Evolutionary conservation across 257 asterid species (phyloP).

Genomic region (Ilex aquifolium): DNA sequence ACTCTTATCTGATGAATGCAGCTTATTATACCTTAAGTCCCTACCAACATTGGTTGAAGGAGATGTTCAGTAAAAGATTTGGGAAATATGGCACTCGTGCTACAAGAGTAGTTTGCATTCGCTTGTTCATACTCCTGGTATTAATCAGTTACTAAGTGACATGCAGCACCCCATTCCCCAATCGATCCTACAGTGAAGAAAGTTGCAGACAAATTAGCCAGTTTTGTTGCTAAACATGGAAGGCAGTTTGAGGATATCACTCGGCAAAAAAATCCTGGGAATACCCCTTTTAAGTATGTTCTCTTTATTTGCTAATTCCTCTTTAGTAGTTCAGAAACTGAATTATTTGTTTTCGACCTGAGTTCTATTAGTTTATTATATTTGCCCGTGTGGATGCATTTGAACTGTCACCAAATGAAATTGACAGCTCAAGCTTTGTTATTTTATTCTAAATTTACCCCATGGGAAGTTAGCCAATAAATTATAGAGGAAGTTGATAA

Average conservation of each 20-base stretch:
- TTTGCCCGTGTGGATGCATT: not conserved
- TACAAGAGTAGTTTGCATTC: constrained; percentile 78
- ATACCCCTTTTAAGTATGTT: constrained; percentile 83
- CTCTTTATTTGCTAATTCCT: constrained; percentile 7
- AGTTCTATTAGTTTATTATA: too few relatives aligned
- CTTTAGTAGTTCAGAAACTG: not conserved
- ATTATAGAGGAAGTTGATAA: too few relatives aligned
- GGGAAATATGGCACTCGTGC: constrained; percentile 78
- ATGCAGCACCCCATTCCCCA: constrained; percentile 91
- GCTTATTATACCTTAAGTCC: constrained; percentile 49
- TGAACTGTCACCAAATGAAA: not conserved
- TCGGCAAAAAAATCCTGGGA: constrained; percentile 91
- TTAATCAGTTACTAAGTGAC: constrained; percentile 92
- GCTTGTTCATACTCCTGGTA: constrained; percentile 82
- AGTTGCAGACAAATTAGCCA: constrained; percentile 87
- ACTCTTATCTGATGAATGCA: constrained; percentile 75
- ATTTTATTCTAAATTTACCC: not conserved
- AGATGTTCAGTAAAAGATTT: constrained; percentile 79
- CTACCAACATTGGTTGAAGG: constrained; percentile 69
- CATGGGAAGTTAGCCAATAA: not conserved
- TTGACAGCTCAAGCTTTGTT: not conserved
- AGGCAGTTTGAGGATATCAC: constrained; percentile 88
- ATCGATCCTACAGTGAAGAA: constrained; percentile 93
- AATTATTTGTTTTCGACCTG: not conserved
- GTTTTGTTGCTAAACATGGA: constrained; percentile 95